Conservation (phyloP, 2,329 filamentous ascomycete species). For the Paraconiothyrium sp. region DNA sequence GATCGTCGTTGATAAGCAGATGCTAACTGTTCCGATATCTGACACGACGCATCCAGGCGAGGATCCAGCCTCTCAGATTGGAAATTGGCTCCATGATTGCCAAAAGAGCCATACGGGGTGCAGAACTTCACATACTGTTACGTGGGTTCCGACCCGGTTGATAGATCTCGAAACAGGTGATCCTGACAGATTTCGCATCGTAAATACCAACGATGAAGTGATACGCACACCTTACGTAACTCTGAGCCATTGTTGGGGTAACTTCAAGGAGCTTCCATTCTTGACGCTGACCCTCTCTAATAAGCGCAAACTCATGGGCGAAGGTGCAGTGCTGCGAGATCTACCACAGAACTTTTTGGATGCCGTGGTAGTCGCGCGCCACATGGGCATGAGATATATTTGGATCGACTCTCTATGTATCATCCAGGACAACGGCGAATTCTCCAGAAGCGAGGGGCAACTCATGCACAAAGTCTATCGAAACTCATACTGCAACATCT, state of each 20-base stretch:
- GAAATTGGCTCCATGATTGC: background rate
- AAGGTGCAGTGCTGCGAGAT: too few relatives aligned
- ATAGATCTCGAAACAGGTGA: background rate
- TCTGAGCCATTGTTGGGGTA: slow-evolving; percentile 32
- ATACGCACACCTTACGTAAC: slow-evolving; percentile 27
- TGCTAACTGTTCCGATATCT: too few relatives aligned
- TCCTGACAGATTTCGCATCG: background rate
- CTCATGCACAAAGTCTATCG: slow-evolving; percentile 38
- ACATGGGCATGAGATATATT: slow-evolving; percentile 16
- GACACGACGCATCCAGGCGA: too few relatives aligned
- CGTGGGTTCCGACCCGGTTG: background rate
- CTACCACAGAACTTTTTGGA: background rate
- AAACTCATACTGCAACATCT: slow-evolving; percentile 36
- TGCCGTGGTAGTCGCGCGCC: background rate
- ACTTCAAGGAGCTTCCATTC: too few relatives aligned
- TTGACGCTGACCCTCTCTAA: too few relatives aligned
- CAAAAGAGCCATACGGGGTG: background rate
- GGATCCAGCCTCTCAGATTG: slow-evolving; percentile 30
- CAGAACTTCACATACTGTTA: slow-evolving; percentile 23
- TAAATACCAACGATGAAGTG: slow-evolving; percentile 16
- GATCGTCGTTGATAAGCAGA: too few relatives aligned
- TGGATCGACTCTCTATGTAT: slow-evolving; percentile 9
- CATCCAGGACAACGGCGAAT: slow-evolving; percentile 18
- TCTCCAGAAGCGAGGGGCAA: slow-evolving; percentile 25
- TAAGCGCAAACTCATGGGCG: too few relatives aligned